Base-by-base conservation (phyloP, 176 grass and related monocot genomes). In the Oryza rufipogon region DNA sequence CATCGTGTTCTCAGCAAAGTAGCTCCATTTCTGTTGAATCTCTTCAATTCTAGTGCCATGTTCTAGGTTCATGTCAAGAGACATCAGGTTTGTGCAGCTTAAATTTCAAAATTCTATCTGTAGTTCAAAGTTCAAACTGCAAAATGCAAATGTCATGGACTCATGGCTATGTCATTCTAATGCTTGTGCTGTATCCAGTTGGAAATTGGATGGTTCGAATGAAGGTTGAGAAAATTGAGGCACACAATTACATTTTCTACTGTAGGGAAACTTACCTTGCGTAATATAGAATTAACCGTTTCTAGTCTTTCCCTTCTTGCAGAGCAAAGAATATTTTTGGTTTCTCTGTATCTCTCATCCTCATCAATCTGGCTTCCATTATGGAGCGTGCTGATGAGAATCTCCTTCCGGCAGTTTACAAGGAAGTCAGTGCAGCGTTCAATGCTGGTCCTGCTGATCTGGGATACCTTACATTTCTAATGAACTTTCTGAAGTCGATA, bases 381-480 rank as follows among this genome's bases (percentile, higher is more conserved):
- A 88, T 97, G 86, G 92, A 97, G 86, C 95, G 92, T 64, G 95
- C 95, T 14, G 95, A 97, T 78, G 95, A 97, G 92, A 92, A 87
- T 87, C 92, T 97, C 66, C 86, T 97, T 74, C 95, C 95, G 51
- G 86, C 95, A 51, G 95, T 97, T 88, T 97, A 97, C 84, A 97
- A 94, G 81, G 95, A 94, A 94, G 92, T 97, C 78, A 97, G 92
- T 79, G 88, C 86, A 84, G 82, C 92, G 58, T 97, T 97, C 83
- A 89, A 94, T 78, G 95, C 83, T 68, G 95, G 92, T 66, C 95
- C 95, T 71, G 82, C 91, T 64, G 95, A 97, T 74, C 92, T 97
- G 70, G 95, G 95, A 75, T 97, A 94, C 81, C 92, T 97, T 65
- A 94, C 92, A 38, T 97, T 97, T 58, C 69, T 89, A 85, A 90